A percentile compares a stretch with the other conserved stretches of the same genome.
phyloP scores from a whole-genome alignment of 169 alveolate species.

The Plasmodium sp. region DNA sequence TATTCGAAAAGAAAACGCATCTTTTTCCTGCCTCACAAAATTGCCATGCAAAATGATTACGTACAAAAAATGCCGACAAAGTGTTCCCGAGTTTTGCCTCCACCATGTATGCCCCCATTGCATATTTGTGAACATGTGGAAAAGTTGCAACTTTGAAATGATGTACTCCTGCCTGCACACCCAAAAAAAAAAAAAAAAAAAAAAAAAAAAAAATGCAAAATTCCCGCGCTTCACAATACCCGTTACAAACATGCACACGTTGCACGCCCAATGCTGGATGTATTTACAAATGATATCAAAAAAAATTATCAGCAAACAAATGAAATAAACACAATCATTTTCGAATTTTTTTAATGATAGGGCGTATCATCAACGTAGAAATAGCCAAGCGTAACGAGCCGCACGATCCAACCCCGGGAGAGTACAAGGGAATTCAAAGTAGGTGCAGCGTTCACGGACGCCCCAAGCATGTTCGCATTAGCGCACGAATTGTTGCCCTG shows the following conservation, averaged over 20 bases:
- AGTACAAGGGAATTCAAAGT: constrained; percentile 69
- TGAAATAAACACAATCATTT: constrained; percentile 2
- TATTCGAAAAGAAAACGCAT: neutral
- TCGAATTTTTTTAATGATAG: constrained; percentile 61
- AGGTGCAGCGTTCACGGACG: neutral
- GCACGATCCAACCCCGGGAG: constrained; percentile 75
- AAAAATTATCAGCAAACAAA: constrained; percentile 3
- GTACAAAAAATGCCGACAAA: neutral
- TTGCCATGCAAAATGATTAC: neutral
- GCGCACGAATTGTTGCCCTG: neutral
- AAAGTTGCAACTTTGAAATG: neutral
- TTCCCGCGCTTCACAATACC: neutral
- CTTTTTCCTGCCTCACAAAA: neutral
- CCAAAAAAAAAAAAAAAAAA: neutral
- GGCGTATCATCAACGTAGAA: constrained; percentile 68
- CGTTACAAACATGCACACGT: neutral
- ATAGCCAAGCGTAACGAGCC: constrained; percentile 72
- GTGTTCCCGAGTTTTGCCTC: neutral
- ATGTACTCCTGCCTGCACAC: neutral
- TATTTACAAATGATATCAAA: constrained; percentile 1
- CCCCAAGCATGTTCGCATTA: neutral
- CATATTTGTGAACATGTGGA: neutral
- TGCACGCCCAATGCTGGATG: neutral
- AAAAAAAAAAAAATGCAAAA: neutral
- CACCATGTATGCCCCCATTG: neutral